Base-by-base conservation (phyloP, 129 eudicot genomes). In the Solidago caesia region DNA sequence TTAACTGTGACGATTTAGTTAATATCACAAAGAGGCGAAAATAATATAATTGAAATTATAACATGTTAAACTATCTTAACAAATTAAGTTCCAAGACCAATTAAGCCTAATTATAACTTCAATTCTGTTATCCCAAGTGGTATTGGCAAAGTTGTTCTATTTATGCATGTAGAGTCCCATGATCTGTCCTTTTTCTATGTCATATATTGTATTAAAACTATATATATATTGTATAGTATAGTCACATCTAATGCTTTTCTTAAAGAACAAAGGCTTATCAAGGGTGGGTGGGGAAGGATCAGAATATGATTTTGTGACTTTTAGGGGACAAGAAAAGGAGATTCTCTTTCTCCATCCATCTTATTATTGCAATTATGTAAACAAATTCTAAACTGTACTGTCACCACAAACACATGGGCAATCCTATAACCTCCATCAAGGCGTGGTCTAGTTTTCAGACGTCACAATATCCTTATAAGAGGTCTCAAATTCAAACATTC, bases 171-270 rank as follows among this genome's bases (percentile, higher is more conserved):
- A 39, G 82, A 21, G 62, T 70, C 76, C 67, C 63, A 77, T 68
- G 63, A 58, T 16, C 21, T 15, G 61, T 56, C 9, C 27, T 56
- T n/a, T 4, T 53, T 72, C 72, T 75, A 39, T 56, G 57, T 16
- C 76, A 70, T 63, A 60, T 59, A 51, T 64, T 70, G 48, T 74
- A 56, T 56, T 25, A n/a, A 75, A 68, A 77, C 53, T 43, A 56
- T 44, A 12, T 45, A 7, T 55, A 14, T 14, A 5, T 63, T 4
- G 0, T 21, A 41, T 65, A 74, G 81, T 80, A 73, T 74, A 75
- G 87, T 83, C 86, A 83, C 91, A 81, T 86, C 91, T 67, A 58
- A 75, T 80, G 71, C 87, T 77, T 80, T 77, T 81, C 43, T 69
- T 66, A 86, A 74, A 71, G 74, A 77, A 43, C 70, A 77, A 71